Evolutionary conservation across 2,329 filamentous ascomycete genomes (phyloP), one percentile per base, ranked within the genome.

Genomic region (Fonsecaea multimorphosa): DNA sequence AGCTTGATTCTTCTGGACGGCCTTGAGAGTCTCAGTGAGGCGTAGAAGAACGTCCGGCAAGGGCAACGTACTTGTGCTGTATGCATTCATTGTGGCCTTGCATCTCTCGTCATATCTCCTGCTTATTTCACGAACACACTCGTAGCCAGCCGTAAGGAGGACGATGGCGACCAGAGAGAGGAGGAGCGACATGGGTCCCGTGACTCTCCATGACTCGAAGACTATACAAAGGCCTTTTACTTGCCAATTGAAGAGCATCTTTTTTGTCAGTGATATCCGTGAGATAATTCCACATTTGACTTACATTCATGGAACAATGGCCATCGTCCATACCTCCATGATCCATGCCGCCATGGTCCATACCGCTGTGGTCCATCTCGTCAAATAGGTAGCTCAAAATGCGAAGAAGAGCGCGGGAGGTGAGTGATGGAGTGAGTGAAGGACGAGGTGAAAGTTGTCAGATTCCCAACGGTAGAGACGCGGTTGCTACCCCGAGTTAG

Each of bases 181-280:
- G 77, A 97, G 74, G 64, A 99, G 89, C 36, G 90, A 90, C 59
- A 86, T 74, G 2, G 89, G 88, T 67, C 89, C 88, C 68, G 85
- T 88, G 78, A 99, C 81, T 80, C 91, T 93, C 95, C 95, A 99
- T 79, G 89, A 87, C 73, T 85, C 86, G 84, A 98, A 99, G 78
- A 99, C 87, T 79, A 99, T 96, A 85, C 95, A 99, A 70, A 99
- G 91, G 80, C 98, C 91, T 63, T 85, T 87, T 2, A 93, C 94
- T 78, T 93, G 88, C 94, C 94, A 99, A 68, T 93, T 98, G 83
- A 99, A 99, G 72, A 98, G 88, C 94, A 97, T 98, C 93, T 97
- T 4, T 57, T 36, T 12, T 27, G 56, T 68, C 54, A 72, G 58
- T 55, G 36, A 60, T 32, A 44, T n/a, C 14, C 34, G 19, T 52